Percentiles rank a stretch among this genome's conserved stretches.
phyloP scores from a whole-genome alignment of 2,329 filamentous ascomycete species.

The Paracoccidioides lutzii region DNA sequence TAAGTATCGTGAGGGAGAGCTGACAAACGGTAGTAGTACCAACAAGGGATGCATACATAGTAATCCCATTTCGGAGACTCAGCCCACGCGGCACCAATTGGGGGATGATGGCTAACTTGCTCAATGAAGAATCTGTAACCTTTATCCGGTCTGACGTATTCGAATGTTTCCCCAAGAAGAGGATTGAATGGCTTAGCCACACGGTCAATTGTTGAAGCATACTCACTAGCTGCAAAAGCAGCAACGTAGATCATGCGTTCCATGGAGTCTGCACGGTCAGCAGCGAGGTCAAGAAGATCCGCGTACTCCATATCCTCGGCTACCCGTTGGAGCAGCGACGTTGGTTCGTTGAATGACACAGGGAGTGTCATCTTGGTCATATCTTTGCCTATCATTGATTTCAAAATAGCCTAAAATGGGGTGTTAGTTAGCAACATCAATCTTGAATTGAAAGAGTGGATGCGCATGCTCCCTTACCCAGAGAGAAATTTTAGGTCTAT shows the following conservation, averaged over 20 bases:
- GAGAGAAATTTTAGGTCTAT: conserved; percentile 84
- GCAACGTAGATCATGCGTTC: conserved; percentile 91
- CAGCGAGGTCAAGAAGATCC: conserved; percentile 78
- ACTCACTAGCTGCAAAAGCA: conserved; percentile 90
- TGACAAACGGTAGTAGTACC: not conserved
- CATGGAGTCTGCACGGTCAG: conserved; percentile 70
- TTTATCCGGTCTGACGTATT: conserved; percentile 90
- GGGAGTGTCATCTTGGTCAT: conserved; percentile 99
- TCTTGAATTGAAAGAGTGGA: conserved; percentile 8
- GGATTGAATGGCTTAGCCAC: conserved; percentile 98
- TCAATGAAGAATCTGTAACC: conserved; percentile 98
- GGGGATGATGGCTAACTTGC: conserved; percentile 95
- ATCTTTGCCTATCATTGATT: conserved; percentile 99
- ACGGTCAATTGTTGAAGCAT: conserved; percentile 89
- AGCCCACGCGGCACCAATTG: conserved; percentile 82
- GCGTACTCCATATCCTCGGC: conserved; percentile 98
- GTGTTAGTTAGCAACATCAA: not conserved
- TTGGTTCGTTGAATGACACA: conserved; percentile 97
- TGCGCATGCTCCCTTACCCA: conserved; percentile 53
- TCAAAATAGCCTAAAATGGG: conserved; percentile 63
- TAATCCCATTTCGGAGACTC: conserved; percentile 94
- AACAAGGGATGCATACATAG: conserved; percentile 39
- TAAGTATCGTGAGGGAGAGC: conserved; percentile 5
- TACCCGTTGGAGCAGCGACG: conserved; percentile 84
- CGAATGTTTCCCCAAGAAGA: conserved; percentile 87